A percentile compares a stretch with the other conserved stretches of the same genome.
Conservation (phyloP, 176 grass and related monocot genomes). For the Dactylis glomerata region DNA sequence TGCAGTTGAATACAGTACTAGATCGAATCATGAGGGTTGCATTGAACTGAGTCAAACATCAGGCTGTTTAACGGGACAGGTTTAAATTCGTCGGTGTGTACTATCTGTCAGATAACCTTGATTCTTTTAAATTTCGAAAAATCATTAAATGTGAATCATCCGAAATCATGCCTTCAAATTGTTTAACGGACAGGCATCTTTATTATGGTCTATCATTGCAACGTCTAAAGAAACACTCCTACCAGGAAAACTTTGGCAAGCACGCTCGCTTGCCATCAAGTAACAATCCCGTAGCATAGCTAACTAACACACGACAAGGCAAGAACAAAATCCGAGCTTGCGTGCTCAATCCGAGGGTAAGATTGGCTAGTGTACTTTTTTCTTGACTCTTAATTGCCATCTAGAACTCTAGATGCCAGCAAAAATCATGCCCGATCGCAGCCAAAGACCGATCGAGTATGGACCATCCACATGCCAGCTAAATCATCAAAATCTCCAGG, state of each 20-base stretch:
- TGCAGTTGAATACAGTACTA: neutral
- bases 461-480: neutral
- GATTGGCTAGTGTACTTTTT: conserved; percentile 5
- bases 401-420: neutral
- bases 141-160: conserved; percentile 28
- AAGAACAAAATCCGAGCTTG: neutral
- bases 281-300: neutral
- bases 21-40: neutral
- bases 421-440: too few species aligned
- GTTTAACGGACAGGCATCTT: conserved; percentile 3
- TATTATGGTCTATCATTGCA: conserved; percentile 2
- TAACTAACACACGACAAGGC: neutral
- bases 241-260: neutral
- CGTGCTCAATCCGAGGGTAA: neutral
- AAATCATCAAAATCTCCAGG: neutral
- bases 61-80: neutral
- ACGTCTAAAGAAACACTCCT: neutral
- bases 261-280: neutral
- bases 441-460: too few species aligned
- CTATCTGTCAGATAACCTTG: neutral
- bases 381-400: neutral
- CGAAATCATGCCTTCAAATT: conserved; percentile 22
- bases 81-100: neutral
- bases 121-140: neutral
- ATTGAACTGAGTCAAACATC: neutral